Evolutionary conservation across 2,329 filamentous ascomycete genomes (phyloP).

Genomic region (Aureobasidium pullulans): DNA sequence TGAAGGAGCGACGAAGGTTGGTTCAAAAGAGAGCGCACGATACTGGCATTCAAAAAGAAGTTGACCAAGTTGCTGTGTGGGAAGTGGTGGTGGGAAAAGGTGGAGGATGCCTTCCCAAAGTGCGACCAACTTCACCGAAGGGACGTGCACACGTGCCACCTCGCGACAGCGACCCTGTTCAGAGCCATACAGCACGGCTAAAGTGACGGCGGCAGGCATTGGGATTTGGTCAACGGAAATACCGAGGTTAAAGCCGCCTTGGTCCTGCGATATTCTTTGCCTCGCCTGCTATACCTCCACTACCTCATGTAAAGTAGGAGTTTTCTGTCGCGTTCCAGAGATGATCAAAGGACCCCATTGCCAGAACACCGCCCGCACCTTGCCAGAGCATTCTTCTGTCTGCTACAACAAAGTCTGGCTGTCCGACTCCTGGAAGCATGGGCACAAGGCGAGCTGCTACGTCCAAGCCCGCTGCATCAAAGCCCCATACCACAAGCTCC

Average conservation of each 20-base stretch:
- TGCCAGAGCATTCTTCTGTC: constrained; percentile 41
- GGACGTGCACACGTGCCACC: neutral
- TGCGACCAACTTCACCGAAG: neutral
- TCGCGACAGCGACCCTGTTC: neutral
- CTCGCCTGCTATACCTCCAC: neutral
- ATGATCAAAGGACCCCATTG: constrained; percentile 50
- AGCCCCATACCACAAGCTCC: constrained; percentile 51
- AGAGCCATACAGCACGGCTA: neutral
- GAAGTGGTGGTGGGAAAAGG: neutral
- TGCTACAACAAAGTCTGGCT: constrained; percentile 51
- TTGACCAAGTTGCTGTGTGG: neutral
- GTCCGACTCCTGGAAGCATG: constrained; percentile 48
- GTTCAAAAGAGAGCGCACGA: constrained; percentile 1
- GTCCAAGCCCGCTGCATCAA: constrained; percentile 38
- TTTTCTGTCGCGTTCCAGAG: constrained; percentile 44
- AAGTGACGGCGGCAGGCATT: neutral
- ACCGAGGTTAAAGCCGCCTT: neutral
- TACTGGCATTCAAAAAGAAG: neutral
- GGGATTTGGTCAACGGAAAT: neutral
- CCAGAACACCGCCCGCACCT: constrained; percentile 45
- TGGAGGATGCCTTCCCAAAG: neutral
- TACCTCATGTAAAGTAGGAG: constrained; percentile 34
- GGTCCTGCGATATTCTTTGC: neutral
- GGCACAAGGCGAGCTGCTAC: constrained; percentile 48
- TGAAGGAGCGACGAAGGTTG: constrained; percentile 10